Conservation (phyloP, 2,329 filamentous ascomycete genomes). For the Colletotrichum eremochloae region DNA sequence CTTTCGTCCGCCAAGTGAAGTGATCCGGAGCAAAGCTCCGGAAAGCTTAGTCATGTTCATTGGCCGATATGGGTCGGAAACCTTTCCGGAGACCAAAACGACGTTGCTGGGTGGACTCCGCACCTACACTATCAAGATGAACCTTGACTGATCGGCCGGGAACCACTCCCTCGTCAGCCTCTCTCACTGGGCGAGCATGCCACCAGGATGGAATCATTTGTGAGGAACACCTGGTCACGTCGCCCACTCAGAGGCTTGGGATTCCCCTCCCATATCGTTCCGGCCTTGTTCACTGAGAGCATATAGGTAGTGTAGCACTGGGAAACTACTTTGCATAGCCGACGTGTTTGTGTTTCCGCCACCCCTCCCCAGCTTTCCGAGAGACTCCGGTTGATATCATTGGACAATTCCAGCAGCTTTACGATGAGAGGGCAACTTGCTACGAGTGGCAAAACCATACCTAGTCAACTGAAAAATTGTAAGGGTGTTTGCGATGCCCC, state of each 20-base stretch:
- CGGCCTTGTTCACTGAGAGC: neutral
- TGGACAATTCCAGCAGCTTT: neutral
- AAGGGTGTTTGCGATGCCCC: neutral
- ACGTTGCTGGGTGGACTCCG: neutral
- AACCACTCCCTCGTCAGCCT: neutral
- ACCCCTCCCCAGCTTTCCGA: neutral
- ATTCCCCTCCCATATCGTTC: slow-evolving; percentile 3
- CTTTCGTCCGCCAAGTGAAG: slow-evolving; percentile 30
- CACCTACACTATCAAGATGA: neutral
- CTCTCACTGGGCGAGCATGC: neutral
- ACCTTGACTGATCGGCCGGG: slow-evolving; percentile 11
- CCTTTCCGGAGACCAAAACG: neutral
- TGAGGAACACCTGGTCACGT: neutral
- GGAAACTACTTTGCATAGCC: too few relatives aligned
- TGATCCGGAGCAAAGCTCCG: slow-evolving; percentile 26
- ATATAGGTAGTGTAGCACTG: too few relatives aligned
- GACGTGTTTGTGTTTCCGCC: neutral
- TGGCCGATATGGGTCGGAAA: neutral
- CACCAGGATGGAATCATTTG: slow-evolving; percentile 3
- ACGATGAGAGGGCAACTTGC: neutral
- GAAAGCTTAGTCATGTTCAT: neutral
- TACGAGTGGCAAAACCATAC: neutral
- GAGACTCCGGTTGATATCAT: neutral
- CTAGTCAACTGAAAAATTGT: neutral
- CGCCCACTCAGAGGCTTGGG: slow-evolving; percentile 4